These are phyloP conservation scores for Arthrinium phaeospermum DNA, from an alignment of 2,329 filamentous ascomycete species.

Conservation along the genomic window DNA sequence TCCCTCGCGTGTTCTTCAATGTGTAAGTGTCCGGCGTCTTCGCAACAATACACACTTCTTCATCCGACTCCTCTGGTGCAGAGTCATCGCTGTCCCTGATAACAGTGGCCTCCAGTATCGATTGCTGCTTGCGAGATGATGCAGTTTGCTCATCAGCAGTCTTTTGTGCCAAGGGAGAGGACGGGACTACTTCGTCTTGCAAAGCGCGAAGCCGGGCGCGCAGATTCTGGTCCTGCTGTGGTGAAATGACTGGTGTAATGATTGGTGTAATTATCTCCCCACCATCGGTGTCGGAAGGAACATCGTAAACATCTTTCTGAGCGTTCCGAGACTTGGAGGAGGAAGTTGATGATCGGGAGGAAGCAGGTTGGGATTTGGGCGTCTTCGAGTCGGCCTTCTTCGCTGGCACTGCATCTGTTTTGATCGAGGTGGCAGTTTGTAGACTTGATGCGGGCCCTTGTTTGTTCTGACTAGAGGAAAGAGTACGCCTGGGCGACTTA, in stretches of 20 bases:
- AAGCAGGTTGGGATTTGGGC: not conserved
- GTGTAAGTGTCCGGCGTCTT: not conserved
- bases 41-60: not conserved
- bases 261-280: no score
- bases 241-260: not conserved
- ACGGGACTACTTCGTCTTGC: not conserved
- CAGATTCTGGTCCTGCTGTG: not conserved
- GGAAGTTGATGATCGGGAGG: not conserved
- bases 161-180: not conserved
- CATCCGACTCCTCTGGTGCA: not conserved
- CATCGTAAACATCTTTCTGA: not conserved
- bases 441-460: not conserved
- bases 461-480: not conserved
- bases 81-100: not conserved
- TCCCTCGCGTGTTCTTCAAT: not conserved
- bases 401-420: not conserved
- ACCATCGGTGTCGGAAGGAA: not conserved
- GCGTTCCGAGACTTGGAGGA: not conserved
- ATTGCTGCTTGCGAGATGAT: not conserved
- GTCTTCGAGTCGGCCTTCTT: not conserved
- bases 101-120: not conserved
- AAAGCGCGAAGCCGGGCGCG: not conserved
- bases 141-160: not conserved
- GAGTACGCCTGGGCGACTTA: not conserved
- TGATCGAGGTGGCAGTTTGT: not conserved